Evolutionary conservation across 441 rosid genomes (phyloP).

Genomic region (Daphne laureola): DNA sequence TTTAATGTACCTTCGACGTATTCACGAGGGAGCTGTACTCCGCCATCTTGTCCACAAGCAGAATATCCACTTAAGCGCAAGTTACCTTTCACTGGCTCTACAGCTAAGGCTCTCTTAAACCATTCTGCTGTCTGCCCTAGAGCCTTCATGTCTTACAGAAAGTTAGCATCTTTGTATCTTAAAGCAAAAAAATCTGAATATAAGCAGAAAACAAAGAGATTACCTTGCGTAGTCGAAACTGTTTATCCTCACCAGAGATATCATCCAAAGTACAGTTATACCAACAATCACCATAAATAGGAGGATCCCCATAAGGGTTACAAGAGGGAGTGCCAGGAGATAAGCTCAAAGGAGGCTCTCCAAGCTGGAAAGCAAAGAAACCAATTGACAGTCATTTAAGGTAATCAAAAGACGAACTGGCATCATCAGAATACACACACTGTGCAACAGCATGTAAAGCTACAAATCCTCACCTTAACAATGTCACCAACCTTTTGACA

Average conservation of each 20-base stretch:
- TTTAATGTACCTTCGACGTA: slow-evolving; percentile 73
- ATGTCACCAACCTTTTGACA: slow-evolving; percentile 75
- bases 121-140: slow-evolving; percentile 93
- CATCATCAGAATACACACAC: slow-evolving; percentile 12
- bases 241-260: slow-evolving; percentile 84
- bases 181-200: slow-evolving; percentile 1
- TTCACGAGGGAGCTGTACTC: slow-evolving; percentile 93
- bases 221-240: slow-evolving; percentile 86
- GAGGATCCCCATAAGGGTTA: slow-evolving; percentile 71
- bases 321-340: slow-evolving; percentile 58
- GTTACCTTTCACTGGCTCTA: slow-evolving; percentile 97
- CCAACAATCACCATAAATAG: slow-evolving; percentile 92
- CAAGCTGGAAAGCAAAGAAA: slow-evolving; percentile 46
- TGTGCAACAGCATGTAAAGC: slow-evolving; percentile 4
- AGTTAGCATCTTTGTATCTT: slow-evolving; percentile 20
- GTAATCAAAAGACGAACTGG: slow-evolving; percentile 6
- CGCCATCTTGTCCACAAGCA: slow-evolving; percentile 99
- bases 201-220: slow-evolving; percentile 5
- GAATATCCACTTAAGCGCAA: slow-evolving; percentile 97
- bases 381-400: slow-evolving; percentile 1
- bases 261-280: slow-evolving; percentile 94
- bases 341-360: slow-evolving; percentile 70
- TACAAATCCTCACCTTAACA: slow-evolving; percentile 63
- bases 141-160: slow-evolving; percentile 51
- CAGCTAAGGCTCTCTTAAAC: slow-evolving; percentile 90